Evolutionary conservation across 2,329 filamentous ascomycete species (phyloP), one percentile per base, ranked within the genome.

Genomic region (Blastomyces silverae): DNA sequence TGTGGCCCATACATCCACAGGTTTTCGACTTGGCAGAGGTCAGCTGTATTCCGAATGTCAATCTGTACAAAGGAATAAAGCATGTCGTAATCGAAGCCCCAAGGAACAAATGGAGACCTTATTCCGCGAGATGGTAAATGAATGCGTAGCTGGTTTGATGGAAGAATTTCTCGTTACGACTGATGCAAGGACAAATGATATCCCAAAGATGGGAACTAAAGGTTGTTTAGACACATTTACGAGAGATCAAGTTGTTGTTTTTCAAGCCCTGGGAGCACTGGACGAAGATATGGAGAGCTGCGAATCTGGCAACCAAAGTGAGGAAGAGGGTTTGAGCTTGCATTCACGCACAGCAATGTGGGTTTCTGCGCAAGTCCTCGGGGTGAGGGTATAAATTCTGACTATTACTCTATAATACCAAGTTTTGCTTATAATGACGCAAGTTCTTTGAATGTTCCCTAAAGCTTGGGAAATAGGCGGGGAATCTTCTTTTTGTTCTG

Each of bases 181-280:
- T n/a, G 63, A 65, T 46, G 55, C 22, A 46, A 39, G 37, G 11
- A 25, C 28, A 50, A 67, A 42, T 58, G 28, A 25, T 34, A 39
- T 22, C 31, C 44, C 64, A 60, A 39, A 22, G 3, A 31, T 50
- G 7, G 13, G 64, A 20, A 11, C 68, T 37, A 52, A 66, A 61
- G 62, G 81, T 0, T 82, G 79, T 68, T 79, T 85, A 3, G 85
- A 87, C 68, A 78, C 80, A 70, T 77, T 80, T 66, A 79, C 85
- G 79, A 75, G 82, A 55, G 85, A 87, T 71, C 85, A 87, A 69
- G 68, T 87, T 34, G 81, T 86, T 1, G 78, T 87, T 0, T 87
- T 85, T 65, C 83, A 86, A 70, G 82, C 82, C 20, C 72, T 87
- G 25, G 82, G 83, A 4, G 68, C 74, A 71, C 70, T n/a, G 71